Conservation (phyloP, 768 basidiomycete genomes). For the Macrocybe gigantea region DNA sequence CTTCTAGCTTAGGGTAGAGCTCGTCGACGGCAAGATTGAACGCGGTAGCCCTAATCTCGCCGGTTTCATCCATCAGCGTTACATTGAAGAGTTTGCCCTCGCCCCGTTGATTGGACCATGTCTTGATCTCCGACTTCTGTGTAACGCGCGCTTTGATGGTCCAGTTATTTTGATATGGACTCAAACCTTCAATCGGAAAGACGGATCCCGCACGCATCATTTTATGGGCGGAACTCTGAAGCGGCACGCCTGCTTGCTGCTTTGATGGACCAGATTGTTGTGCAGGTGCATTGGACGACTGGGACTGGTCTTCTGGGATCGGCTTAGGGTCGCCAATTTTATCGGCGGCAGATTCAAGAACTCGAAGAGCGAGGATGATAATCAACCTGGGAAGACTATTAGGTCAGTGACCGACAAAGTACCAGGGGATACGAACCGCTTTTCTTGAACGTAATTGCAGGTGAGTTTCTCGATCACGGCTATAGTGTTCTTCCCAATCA, state of each 20-base stretch:
- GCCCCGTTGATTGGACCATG: slow-evolving; percentile 85
- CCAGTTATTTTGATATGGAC: slow-evolving; percentile 98
- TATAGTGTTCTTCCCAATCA: slow-evolving; percentile 61
- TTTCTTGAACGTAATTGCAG: slow-evolving; percentile 78
- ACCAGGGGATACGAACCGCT: slow-evolving; percentile 50
- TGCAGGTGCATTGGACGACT: slow-evolving; percentile 16
- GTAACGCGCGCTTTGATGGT: slow-evolving; percentile 94
- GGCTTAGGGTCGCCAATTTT: slow-evolving; percentile 67
- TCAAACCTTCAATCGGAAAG: slow-evolving; percentile 89
- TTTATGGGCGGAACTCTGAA: slow-evolving; percentile 15
- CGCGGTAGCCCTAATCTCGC: slow-evolving; percentile 85
- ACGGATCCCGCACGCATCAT: slow-evolving; percentile 25
- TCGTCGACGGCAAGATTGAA: slow-evolving; percentile 86
- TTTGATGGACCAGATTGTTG: slow-evolving; percentile 18
- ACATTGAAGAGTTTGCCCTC: slow-evolving; percentile 95
- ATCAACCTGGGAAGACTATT: slow-evolving; percentile 49
- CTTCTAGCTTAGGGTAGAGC: slow-evolving; percentile 79
- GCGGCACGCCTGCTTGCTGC: slow-evolving; percentile 3
- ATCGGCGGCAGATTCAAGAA: slow-evolving; percentile 45
- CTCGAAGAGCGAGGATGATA: slow-evolving; percentile 66
- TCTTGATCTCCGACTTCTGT: slow-evolving; percentile 81
- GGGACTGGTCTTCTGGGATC: slow-evolving; percentile 19
- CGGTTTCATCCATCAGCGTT: slow-evolving; percentile 91
- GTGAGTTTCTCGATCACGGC: slow-evolving; percentile 71
- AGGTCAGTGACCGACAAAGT: background rate